Conservation (phyloP, 306 rosid genomes). For the Cucumis sativus region Cucumber_9930_V3 NC_026658.2:10278001-10278500, state of each 20-base stretch:
- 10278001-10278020: not conserved
- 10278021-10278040: not conserved
- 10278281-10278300: slow-evolving; percentile 5
- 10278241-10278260: not conserved
- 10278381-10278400: not conserved
- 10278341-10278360: not conserved
- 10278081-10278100: not conserved
- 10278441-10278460: not conserved
- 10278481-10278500: not conserved
- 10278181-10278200: slow-evolving; percentile 5
- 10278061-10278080: not conserved
- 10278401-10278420: not conserved
- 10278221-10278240: not conserved
- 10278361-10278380: not conserved
- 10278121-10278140: not conserved
- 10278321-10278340: not conserved
- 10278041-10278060: not conserved
- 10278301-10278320: not conserved
- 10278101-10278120: not conserved
- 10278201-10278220: not conserved
- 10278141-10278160: not conserved
- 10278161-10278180: not conserved
- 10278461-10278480: not conserved
- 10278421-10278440: not conserved
- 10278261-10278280: slow-evolving; percentile 1